Base-by-base conservation (phyloP, 805 yeast genomes). In the Candida mattraensis region DNA sequence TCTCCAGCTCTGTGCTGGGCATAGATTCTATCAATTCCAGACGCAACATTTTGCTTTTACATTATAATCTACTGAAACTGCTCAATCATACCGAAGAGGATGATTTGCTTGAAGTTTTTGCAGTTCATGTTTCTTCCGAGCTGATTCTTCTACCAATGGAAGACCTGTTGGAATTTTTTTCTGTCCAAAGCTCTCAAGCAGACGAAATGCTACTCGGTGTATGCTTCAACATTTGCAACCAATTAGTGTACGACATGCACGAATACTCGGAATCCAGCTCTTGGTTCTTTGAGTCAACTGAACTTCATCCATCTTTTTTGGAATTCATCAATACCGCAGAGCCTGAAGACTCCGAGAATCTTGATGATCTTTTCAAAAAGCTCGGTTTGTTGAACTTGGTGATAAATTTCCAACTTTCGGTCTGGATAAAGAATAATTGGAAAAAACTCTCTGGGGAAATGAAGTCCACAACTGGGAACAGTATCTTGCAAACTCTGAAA, bases 391-490 rank as follows among this genome's bases (percentile, higher is more conserved):
- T 42, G 24, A 37, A 39, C 12, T 25, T 38, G 9, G 29, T 48
- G 5, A 24, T 46, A 18, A 39, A 41, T 16, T 42, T 44, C 16
- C 49, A 49, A 24, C 26, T 43, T 1, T 40, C 49, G 1, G 13
- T 31, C 12, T 48, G 51, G 47, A 11, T 39, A n/a, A 33, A 44
- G 12, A 27, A 27, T 30, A 44, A 41, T 17, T 46, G 45, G 44
- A 17, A n/a, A 7, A 13, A 21, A 13, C n/a, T 44, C 29, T 7
- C 32, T 8, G 5, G 5, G 13, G 19, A 23, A 5, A 20, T n/a
- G 9, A 30, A 24, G 14, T n/a, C 7, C 8, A 15, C 24, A n/a
- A 35, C 31, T 11, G 25, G 26, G 15, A n/a, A 18, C 8, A 18
- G 21, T 4, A 38, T 44, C 7, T n/a, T 40, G 18, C 18, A 24